Percentiles rank a stretch among this genome's conserved stretches.
Evolutionary conservation across 805 yeast species (phyloP).

Genomic region (Metschnikowia lunata): DNA sequence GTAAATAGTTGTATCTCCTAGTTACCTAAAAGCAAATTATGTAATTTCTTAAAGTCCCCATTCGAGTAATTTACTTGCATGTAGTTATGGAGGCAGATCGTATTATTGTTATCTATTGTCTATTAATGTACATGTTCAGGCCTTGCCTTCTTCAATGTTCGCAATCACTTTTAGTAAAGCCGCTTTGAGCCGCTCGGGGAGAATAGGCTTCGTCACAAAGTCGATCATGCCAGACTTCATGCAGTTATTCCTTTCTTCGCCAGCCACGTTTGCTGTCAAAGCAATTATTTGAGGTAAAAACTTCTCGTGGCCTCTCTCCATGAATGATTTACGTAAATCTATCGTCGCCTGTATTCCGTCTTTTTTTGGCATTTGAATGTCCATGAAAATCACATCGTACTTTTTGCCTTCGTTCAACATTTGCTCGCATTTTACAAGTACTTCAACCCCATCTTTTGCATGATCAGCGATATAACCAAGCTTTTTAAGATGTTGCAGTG

Average conservation of each 20-base stretch:
- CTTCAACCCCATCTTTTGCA: constrained; percentile 49
- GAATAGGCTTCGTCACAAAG: constrained; percentile 49
- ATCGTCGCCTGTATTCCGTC: constrained; percentile 53
- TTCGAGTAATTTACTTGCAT: too few species aligned
- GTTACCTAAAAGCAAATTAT: too few species aligned
- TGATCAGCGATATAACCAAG: constrained; percentile 50
- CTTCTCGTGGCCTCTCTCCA: constrained; percentile 14
- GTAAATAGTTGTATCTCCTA: background rate
- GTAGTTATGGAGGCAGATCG: background rate
- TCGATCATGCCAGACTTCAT: constrained; percentile 49
- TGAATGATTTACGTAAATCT: constrained; percentile 32
- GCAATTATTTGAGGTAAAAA: constrained; percentile 41
- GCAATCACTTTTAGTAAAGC: constrained; percentile 24
- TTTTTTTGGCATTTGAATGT: constrained; percentile 50
- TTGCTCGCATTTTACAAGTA: constrained; percentile 31
- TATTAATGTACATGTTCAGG: background rate
- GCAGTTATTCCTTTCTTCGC: constrained; percentile 48
- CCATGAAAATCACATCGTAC: constrained; percentile 54
- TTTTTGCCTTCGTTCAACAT: constrained; percentile 21
- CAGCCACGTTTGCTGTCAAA: constrained; percentile 50
- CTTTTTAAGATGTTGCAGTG: constrained; percentile 44
- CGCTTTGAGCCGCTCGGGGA: constrained; percentile 41
- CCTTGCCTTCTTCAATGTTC: background rate
- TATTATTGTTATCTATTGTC: background rate
- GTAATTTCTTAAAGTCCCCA: too few species aligned